These are phyloP conservation scores for Zizania latifolia DNA, from an alignment of 176 grass and related monocot species.

Conservation along the genomic window DNA sequence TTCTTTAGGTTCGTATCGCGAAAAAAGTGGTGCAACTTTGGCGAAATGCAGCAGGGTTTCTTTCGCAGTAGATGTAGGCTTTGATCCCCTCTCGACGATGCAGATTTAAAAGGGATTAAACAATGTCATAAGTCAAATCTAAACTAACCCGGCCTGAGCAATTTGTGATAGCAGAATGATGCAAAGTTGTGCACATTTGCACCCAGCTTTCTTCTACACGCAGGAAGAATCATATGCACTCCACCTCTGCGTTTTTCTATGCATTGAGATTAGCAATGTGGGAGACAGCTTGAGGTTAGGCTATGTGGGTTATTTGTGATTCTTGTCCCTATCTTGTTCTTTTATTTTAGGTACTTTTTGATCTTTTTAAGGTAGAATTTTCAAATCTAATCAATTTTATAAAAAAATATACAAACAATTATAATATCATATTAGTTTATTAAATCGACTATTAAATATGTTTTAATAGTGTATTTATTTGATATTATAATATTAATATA, in stretches of 20 bases:
- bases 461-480: too few relatives aligned
- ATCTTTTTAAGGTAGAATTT: neutral
- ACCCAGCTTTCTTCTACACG: constrained; percentile 35
- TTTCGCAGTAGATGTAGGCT: constrained; percentile 38
- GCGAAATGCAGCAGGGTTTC: constrained; percentile 28
- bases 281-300: constrained; percentile 33
- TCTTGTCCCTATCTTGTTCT: constrained; percentile 38
- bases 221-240: constrained; percentile 71
- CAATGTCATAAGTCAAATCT: constrained; percentile 62
- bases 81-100: constrained; percentile 58
- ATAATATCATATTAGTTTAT: too few relatives aligned
- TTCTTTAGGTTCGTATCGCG: constrained; percentile 39
- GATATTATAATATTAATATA: too few relatives aligned
- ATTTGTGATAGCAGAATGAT: constrained; percentile 47
- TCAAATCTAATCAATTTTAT: too few relatives aligned
- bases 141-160: constrained; percentile 29
- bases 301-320: constrained; percentile 27
- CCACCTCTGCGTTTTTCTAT: constrained; percentile 46
- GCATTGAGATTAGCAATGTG: neutral
- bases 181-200: constrained; percentile 29
- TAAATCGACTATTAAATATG: too few relatives aligned
- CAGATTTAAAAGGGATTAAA: constrained; percentile 62
- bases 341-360: too few relatives aligned
- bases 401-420: too few relatives aligned
- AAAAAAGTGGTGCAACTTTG: constrained; percentile 59